A percentile compares a stretch with the other conserved stretches of the same genome.
Evolutionary conservation across 495 filamentous ascomycete species (phyloP).

Genomic region (Podospora fimiseda): DNA sequence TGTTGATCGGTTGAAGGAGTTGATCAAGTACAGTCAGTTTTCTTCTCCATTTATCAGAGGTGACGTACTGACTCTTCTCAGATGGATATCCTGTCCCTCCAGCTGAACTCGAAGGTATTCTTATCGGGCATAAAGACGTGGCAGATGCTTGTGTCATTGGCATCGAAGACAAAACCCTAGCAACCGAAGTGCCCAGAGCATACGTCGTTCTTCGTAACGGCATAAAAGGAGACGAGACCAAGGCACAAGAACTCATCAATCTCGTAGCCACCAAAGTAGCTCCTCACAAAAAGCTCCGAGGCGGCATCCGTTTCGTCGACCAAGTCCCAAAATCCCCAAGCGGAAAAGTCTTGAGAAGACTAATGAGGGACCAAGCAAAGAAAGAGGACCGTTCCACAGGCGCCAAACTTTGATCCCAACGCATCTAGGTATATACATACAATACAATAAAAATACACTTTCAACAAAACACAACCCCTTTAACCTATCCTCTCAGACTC

Average conservation of each 20-base stretch:
- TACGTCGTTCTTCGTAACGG: slow-evolving; percentile 66
- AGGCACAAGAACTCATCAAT: slow-evolving; percentile 53
- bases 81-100: slow-evolving; percentile 83
- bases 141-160: slow-evolving; percentile 82
- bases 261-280: slow-evolving; percentile 54
- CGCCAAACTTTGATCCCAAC: slow-evolving; percentile 24
- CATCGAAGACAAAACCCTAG: slow-evolving; percentile 60
- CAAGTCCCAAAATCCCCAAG: slow-evolving; percentile 76
- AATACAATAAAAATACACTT: not conserved
- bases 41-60: slow-evolving; percentile 52
- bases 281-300: slow-evolving; percentile 67
- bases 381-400: slow-evolving; percentile 28
- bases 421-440: not conserved
- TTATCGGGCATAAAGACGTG: slow-evolving; percentile 65
- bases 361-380: slow-evolving; percentile 43
- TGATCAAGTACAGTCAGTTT: slow-evolving; percentile 70
- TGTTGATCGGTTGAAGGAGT: slow-evolving; percentile 82
- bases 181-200: slow-evolving; percentile 77
- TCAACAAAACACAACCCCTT: not conserved
- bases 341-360: slow-evolving; percentile 81
- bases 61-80: slow-evolving; percentile 64
- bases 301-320: slow-evolving; percentile 77
- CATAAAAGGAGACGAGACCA: slow-evolving; percentile 38
- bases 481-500: slow-evolving; percentile 74
- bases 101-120: slow-evolving; percentile 77